Percentiles rank a stretch among this genome's conserved stretches.
Conservation (phyloP, 257 asterid species). For the Gentiana dahurica region DNA sequence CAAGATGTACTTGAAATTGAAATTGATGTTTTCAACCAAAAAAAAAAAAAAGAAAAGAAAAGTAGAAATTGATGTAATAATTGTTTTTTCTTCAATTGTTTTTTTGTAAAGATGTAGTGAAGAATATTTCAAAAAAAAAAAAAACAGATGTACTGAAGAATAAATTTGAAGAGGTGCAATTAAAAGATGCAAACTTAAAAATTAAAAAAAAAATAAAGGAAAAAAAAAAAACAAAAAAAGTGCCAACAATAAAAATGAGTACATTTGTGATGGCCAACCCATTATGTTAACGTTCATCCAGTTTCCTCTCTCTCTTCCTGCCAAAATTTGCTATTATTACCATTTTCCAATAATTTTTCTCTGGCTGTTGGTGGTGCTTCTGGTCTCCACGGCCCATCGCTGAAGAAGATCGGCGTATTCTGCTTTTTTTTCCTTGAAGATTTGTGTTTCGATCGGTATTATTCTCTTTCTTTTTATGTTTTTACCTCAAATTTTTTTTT, state of each 20-base stretch:
- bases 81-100: no score
- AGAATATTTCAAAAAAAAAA: no score
- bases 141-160: no score
- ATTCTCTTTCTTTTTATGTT: neutral
- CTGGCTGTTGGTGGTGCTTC: slow-evolving; percentile 27
- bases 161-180: no score
- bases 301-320: slow-evolving; percentile 10
- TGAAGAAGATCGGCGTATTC: slow-evolving; percentile 48
- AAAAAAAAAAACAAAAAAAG: neutral
- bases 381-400: slow-evolving; percentile 29
- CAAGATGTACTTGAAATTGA: no score
- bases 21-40: no score
- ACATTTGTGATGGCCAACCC: slow-evolving; percentile 9
- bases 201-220: neutral
- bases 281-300: slow-evolving; percentile 2
- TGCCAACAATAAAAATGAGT: slow-evolving; percentile 4
- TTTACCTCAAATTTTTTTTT: neutral
- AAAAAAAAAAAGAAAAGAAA: no score
- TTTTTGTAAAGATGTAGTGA: no score
- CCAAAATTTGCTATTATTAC: slow-evolving; percentile 15
- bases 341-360: slow-evolving; percentile 10
- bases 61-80: no score
- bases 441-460: slow-evolving; percentile 25
- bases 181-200: slow-evolving; percentile 2
- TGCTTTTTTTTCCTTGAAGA: slow-evolving; percentile 14